These are phyloP conservation scores for Pseudogymnoascus sp. DNA, from an alignment of 2,329 filamentous ascomycete species.

Conservation along the genomic window DNA sequence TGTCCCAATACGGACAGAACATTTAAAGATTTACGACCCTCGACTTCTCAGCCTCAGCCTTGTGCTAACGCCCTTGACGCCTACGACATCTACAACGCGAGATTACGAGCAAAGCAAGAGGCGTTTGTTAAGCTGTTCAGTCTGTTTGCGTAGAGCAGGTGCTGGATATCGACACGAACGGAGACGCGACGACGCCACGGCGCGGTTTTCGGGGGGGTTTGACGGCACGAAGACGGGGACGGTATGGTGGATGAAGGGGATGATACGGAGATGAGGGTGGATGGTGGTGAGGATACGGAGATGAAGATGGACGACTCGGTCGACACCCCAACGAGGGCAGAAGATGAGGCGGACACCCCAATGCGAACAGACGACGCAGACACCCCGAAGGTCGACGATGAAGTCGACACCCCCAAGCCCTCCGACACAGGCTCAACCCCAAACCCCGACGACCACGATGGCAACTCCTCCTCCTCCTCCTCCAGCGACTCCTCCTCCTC, in stretches of 20 bases:
- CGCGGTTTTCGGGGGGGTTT: neutral
- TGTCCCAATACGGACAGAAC: neutral
- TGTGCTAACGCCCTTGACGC: neutral
- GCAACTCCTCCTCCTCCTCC: neutral
- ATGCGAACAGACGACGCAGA: slow-evolving; percentile 16
- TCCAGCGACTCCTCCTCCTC: slow-evolving; percentile 15
- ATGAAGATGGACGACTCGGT: neutral
- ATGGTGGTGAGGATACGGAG: neutral
- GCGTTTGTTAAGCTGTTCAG: neutral
- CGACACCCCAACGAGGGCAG: neutral
- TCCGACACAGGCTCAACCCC: too few species aligned
- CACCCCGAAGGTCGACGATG: too few species aligned
- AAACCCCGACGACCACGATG: neutral
- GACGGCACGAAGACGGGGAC: neutral
- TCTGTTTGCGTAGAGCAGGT: too few species aligned
- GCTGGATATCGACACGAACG: too few species aligned
- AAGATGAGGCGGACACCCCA: slow-evolving; percentile 14
- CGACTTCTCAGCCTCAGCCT: neutral
- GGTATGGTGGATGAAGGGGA: neutral
- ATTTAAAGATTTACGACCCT: neutral
- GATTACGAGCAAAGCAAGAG: neutral
- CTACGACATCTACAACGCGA: neutral
- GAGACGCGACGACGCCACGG: neutral
- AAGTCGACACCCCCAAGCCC: neutral
- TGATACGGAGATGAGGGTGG: neutral